Evolutionary conservation across 2,329 filamentous ascomycete species (phyloP), one percentile per base, ranked within the genome.

Genomic region (Nemania sp.): DNA sequence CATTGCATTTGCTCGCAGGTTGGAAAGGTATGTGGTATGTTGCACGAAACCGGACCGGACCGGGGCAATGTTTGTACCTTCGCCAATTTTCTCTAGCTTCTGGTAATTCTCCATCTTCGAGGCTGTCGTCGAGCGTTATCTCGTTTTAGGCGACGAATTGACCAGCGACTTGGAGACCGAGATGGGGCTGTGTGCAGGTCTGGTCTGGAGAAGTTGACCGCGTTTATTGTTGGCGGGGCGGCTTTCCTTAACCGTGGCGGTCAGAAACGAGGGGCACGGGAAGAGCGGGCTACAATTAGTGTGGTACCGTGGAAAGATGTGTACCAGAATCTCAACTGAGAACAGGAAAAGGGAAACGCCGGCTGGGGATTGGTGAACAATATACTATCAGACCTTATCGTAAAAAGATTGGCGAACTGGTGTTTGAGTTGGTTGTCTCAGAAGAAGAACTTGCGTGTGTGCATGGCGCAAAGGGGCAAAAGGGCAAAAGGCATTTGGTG

Each of bases 71-170:
- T 36, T 6, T 46, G 41, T 77, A 94, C 91, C 91, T 83, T 96
- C 91, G 74, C 91, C 91, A 68, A 96, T 91, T 80, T 96, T 96
- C 78, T 96, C 91, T 68, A 96, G 83, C 78, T 95, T 95, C 76
- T 96, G 90, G 74, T 96, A 96, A 76, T 96, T 95, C 75, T 96
- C 91, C 91, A 96, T 96, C 63, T 40, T 64, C n/a, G n/a, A n/a
- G n/a, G n/a, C n/a, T n/a, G n/a, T n/a, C n/a, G n/a, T n/a, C n/a
- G n/a, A 19, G 43, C 48, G 23, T 22, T 9, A 5, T 49, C 15
- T 39, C n/a, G n/a, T n/a, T n/a, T n/a, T n/a, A n/a, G n/a, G n/a
- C n/a, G n/a, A n/a, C n/a, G n/a, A n/a, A n/a, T n/a, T n/a, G n/a
- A n/a, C n/a, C n/a, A n/a, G n/a, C n/a, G n/a, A n/a, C n/a, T n/a